These are phyloP conservation scores for Ophiobolus disseminans DNA, from an alignment of 2,329 filamentous ascomycete genomes.

Conservation along the genomic window DNA sequence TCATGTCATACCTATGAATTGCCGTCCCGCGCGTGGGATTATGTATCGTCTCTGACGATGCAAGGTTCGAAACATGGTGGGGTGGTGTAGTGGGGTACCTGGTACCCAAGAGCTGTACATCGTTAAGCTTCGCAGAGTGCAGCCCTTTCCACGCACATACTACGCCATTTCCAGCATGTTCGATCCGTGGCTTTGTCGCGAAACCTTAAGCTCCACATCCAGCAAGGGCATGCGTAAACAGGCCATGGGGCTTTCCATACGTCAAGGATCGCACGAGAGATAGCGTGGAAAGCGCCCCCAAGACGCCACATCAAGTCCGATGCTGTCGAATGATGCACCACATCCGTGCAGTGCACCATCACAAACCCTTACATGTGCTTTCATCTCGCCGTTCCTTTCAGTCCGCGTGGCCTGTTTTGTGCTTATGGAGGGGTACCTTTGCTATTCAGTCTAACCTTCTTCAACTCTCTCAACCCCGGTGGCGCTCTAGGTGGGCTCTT, in stretches of 20 bases:
- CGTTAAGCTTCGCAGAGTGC: slow-evolving; percentile 16
- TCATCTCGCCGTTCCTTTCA: slow-evolving; percentile 14
- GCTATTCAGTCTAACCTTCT: slow-evolving; percentile 5
- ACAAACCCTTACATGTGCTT: slow-evolving; percentile 13
- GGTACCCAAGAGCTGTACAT: slow-evolving; percentile 1
- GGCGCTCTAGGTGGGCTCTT: slow-evolving; percentile 8
- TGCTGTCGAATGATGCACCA: slow-evolving; percentile 23
- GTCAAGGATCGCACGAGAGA: slow-evolving; percentile 26
- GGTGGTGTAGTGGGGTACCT: slow-evolving; percentile 27
- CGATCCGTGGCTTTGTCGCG: slow-evolving; percentile 21
- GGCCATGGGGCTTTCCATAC: slow-evolving; percentile 7
- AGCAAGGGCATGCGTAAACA: slow-evolving; percentile 14
- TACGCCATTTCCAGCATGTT: slow-evolving; percentile 13
- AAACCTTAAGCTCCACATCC: slow-evolving; percentile 20
- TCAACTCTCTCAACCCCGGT: slow-evolving; percentile 3
- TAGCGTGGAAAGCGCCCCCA: slow-evolving; percentile 15
- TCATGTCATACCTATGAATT: too few species aligned
- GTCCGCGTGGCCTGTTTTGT: slow-evolving; percentile 13
- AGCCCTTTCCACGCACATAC: slow-evolving; percentile 7
- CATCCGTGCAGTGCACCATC: slow-evolving; percentile 20
- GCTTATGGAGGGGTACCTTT: slow-evolving; percentile 15
- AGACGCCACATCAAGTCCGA: slow-evolving; percentile 23
- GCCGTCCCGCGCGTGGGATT: too few species aligned
- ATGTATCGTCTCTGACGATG: slow-evolving; percentile 1
- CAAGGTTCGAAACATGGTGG: slow-evolving; percentile 20